These are phyloP conservation scores for Colletotrichum filicis DNA, from an alignment of 2,329 filamentous ascomycete genomes.

Conservation along the genomic window DNA sequence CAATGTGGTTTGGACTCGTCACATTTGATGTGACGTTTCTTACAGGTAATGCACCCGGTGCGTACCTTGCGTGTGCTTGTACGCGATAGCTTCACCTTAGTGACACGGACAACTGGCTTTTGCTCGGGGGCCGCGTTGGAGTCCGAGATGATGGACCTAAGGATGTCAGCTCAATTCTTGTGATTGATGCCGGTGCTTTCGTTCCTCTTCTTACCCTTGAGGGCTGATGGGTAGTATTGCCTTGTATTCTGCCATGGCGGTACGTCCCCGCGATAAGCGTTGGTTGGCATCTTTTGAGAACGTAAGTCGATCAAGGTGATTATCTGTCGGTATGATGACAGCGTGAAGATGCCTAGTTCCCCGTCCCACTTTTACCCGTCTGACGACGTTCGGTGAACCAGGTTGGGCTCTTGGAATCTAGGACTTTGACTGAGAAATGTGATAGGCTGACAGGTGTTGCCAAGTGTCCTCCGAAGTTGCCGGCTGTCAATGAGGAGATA, in stretches of 20 bases:
- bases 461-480: neutral
- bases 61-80: constrained; percentile 35
- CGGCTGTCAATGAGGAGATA: neutral
- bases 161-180: neutral
- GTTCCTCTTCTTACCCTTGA: neutral
- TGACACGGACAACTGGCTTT: neutral
- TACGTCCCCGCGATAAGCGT: neutral
- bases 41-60: constrained; percentile 36
- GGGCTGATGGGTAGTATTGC: neutral
- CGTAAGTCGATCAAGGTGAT: no score
- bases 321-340: neutral
- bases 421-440: no score
- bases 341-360: neutral
- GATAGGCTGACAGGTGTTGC: no score
- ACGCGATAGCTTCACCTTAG: constrained; percentile 30
- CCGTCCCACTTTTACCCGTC: neutral
- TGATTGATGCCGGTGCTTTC: neutral
- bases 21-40: constrained; percentile 37
- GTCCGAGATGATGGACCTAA: neutral
- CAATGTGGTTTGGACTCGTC: constrained; percentile 37
- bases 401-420: no score
- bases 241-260: neutral
- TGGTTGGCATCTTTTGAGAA: neutral
- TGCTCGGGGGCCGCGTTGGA: neutral
- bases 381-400: neutral